phyloP scores from a whole-genome alignment of 768 basidiomycete genomes.

The Lactarius indigo region DNA sequence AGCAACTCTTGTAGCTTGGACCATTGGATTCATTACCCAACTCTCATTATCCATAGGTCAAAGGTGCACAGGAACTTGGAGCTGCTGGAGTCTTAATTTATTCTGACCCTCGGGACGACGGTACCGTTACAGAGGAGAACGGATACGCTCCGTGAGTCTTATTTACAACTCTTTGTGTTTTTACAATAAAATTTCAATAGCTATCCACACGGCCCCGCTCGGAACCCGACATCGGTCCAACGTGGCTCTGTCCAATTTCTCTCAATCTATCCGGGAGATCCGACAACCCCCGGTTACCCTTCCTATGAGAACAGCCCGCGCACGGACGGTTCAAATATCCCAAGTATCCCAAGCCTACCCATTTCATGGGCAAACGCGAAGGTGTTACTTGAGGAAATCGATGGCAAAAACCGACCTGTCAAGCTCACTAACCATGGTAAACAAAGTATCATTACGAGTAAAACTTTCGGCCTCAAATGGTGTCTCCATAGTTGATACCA shows the following conservation, averaged over 20 bases:
- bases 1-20: slow-evolving; percentile 10
- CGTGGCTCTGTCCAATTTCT: slow-evolving; percentile 79
- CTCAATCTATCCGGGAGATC: slow-evolving; percentile 61
- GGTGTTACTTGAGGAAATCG: slow-evolving; percentile 48
- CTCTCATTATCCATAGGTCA: slow-evolving; percentile 44
- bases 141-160: slow-evolving; percentile 56
- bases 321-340: slow-evolving; percentile 55
- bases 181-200: slow-evolving; percentile 27
- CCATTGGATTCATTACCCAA: background rate
- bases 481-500: slow-evolving; percentile 55
- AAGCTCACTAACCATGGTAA: slow-evolving; percentile 57
- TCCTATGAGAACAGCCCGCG: slow-evolving; percentile 79
- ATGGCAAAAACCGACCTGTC: slow-evolving; percentile 44
- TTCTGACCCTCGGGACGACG: slow-evolving; percentile 84
- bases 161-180: background rate
- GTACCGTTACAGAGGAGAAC: slow-evolving; percentile 68
- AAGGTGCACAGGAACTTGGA: slow-evolving; percentile 80
- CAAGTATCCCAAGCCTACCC: slow-evolving; percentile 82
- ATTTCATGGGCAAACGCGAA: slow-evolving; percentile 83
- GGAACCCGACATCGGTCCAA: slow-evolving; percentile 80
- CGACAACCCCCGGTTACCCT: slow-evolving; percentile 85
- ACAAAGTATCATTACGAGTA: background rate
- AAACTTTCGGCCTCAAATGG: background rate
- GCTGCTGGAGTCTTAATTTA: slow-evolving; percentile 79
- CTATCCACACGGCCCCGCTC: slow-evolving; percentile 85